Evolutionary conservation across 2,329 filamentous ascomycete genomes (phyloP), one percentile per base, ranked within the genome.

Genomic region (Phialophora expanda): DNA sequence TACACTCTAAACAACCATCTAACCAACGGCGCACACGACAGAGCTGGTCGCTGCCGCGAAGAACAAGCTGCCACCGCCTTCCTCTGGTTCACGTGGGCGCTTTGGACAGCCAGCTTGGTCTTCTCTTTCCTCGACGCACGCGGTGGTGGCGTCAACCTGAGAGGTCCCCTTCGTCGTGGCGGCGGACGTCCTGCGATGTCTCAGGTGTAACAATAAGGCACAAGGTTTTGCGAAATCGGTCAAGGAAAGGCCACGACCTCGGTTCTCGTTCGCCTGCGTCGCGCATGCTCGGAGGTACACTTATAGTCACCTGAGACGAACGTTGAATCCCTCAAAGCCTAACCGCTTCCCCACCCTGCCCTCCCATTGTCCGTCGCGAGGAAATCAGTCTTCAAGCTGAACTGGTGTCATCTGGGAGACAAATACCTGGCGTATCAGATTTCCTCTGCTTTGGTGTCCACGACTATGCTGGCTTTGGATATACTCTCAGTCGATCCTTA

Each of bases 11-110:
- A 56, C 68, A 84, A 84, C 62, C 74, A 78, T 7, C 78, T 84
- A 67, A 82, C 81, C 66, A 78, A 80, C 66, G 79, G 80, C 57
- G 74, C 81, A 0, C 1, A 67, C 62, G 67, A 77, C 26, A 72
- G 73, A 54, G 56, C 68, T 12, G 80, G 80, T 66, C 77, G 81
- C 59, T 85, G 83, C 72, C 81, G 79, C 48, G 82, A 85, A 73
- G 81, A 81, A 9, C 81, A 85, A 72, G 82, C 83, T 4, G 73
- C 80, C 2, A 77, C 75, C 24, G 83, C 82, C 0, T 85, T 85
- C 76, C 75, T 84, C 56, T 85, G 82, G 82, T 83, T 85, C 68
- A 76, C 75, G 8, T 84, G 79, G 75, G 79, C 76, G 46, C 72
- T 78, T 4, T 85, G 79, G 66, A 74, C 79, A 51, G 76, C 73